Conservation (phyloP, 169 alveolate genomes). For the Condylostoma magnum region DNA sequence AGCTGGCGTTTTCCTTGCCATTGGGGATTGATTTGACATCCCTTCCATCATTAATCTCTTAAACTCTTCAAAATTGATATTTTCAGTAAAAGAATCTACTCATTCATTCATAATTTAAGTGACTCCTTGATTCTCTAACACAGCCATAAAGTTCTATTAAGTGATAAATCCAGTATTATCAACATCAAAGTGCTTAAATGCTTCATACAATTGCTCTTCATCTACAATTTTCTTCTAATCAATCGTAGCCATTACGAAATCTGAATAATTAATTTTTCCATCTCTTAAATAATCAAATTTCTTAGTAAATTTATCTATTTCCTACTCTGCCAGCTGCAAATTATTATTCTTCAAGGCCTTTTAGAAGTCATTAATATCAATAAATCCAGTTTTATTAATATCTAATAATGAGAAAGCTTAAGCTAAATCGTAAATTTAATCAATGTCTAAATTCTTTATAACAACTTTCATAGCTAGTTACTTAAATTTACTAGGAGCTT, state of each 20-base stretch:
- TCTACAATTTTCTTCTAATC: conserved; percentile 36
- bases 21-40: too few relatives aligned
- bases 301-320: conserved; percentile 33
- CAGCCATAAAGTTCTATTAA: too few relatives aligned
- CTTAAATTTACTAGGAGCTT: conserved; percentile 36
- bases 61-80: too few relatives aligned
- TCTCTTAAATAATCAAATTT: conserved; percentile 47
- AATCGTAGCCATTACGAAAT: conserved; percentile 63
- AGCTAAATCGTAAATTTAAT: conserved; percentile 26
- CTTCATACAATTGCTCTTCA: conserved; percentile 52
- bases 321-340: conserved; percentile 15
- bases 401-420: conserved; percentile 33
- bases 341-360: conserved; percentile 27
- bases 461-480: conserved; percentile 49
- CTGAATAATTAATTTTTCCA: conserved; percentile 60
- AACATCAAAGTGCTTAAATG: conserved; percentile 61
- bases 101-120: too few relatives aligned
- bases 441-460: conserved; percentile 31
- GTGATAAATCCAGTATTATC: too few relatives aligned
- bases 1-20: too few relatives aligned
- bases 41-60: too few relatives aligned
- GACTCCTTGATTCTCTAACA: too few relatives aligned
- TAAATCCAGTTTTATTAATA: conserved; percentile 41
- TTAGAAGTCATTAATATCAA: conserved; percentile 27
- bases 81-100: too few relatives aligned